These are phyloP conservation scores for Caloboletus firmus DNA, from an alignment of 1,284 basidiomycete species.

Conservation along the genomic window DNA sequence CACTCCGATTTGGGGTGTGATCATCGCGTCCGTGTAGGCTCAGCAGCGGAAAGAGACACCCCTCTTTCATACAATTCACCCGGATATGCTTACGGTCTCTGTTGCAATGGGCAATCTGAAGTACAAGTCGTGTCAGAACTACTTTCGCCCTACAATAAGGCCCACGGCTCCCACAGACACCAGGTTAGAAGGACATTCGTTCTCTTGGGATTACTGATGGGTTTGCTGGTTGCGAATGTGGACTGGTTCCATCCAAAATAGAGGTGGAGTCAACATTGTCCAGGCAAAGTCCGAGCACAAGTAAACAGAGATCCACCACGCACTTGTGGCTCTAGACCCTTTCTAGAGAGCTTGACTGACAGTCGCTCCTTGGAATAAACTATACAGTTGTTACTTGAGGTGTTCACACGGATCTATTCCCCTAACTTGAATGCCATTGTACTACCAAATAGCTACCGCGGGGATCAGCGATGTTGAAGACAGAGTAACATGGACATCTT, in stretches of 20 bases:
- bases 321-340: no score
- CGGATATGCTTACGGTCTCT: neutral
- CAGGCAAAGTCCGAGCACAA: no score
- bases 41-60: neutral
- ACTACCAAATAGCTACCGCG: no score
- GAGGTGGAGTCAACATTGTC: neutral
- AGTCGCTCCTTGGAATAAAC: neutral
- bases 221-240: neutral
- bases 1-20: neutral
- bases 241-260: neutral
- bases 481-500: no score
- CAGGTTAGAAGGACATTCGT: neutral
- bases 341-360: no score
- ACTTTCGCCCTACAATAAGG: neutral
- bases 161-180: neutral
- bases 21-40: neutral
- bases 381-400: slow-evolving; percentile 3
- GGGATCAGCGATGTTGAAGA: no score
- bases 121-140: neutral
- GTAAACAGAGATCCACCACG: no score
- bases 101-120: neutral
- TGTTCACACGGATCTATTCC: neutral
- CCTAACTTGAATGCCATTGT: no score
- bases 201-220: neutral
- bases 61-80: neutral